phyloP scores from a whole-genome alignment of 352 stramenopile species.

The Pythium folliculosum region DNA sequence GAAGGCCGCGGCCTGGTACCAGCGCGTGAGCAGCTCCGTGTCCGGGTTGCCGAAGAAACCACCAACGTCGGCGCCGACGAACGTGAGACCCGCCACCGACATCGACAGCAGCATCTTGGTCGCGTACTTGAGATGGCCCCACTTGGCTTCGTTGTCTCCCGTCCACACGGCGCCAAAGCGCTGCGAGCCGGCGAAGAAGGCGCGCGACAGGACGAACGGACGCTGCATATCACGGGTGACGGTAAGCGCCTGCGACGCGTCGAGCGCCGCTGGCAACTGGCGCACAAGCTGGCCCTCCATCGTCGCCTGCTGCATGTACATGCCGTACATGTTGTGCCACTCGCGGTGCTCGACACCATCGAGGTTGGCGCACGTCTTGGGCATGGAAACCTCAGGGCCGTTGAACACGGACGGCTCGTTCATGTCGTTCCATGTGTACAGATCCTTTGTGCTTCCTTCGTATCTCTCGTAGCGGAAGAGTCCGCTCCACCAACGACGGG shows the following conservation, averaged over 20 bases:
- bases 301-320: slow-evolving; percentile 97
- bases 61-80: slow-evolving; percentile 97
- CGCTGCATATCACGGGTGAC: slow-evolving; percentile 71
- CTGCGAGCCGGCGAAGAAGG: slow-evolving; percentile 98
- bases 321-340: slow-evolving; percentile 99
- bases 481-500: slow-evolving; percentile 95
- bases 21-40: slow-evolving; percentile 95
- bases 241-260: slow-evolving; percentile 37
- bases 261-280: slow-evolving; percentile 46
- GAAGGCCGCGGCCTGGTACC: slow-evolving; percentile 95
- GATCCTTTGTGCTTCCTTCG: slow-evolving; percentile 83
- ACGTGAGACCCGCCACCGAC: slow-evolving; percentile 94
- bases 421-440: slow-evolving; percentile 99
- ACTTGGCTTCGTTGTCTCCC: slow-evolving; percentile 97
- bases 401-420: slow-evolving; percentile 99
- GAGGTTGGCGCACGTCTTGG: slow-evolving; percentile 93
- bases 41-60: slow-evolving; percentile 99
- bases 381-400: slow-evolving; percentile 98
- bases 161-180: slow-evolving; percentile 98
- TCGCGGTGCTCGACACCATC: slow-evolving; percentile 96
- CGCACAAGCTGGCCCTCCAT: slow-evolving; percentile 90
- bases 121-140: slow-evolving; percentile 95
- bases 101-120: slow-evolving; percentile 98
- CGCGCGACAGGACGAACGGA: slow-evolving; percentile 96
- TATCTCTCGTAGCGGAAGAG: slow-evolving; percentile 97